phyloP scores from a whole-genome alignment of 2,329 filamentous ascomycete species.

The Aspergillus clavatus region DNA sequence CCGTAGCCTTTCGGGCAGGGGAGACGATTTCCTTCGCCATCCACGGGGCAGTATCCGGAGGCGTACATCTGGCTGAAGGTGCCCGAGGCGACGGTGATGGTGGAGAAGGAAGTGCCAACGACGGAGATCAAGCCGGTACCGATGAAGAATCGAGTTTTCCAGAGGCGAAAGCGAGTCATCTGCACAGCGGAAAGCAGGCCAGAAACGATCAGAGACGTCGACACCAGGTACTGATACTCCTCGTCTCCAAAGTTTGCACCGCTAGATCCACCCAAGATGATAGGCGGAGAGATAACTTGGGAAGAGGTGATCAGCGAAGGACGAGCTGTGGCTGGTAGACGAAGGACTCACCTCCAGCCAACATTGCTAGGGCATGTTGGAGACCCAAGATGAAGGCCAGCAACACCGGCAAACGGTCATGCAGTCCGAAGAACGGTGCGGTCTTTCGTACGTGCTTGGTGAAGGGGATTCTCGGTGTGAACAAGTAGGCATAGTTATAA shows the following conservation, averaged over 20 bases:
- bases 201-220: conserved; percentile 63
- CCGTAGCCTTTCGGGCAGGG: conserved; percentile 65
- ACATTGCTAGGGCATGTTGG: conserved; percentile 66
- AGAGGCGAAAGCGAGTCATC: conserved; percentile 62
- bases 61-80: conserved; percentile 60
- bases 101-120: conserved; percentile 64
- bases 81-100: conserved; percentile 59
- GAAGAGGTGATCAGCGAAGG: conserved; percentile 16
- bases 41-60: conserved; percentile 58
- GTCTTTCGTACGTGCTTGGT: conserved; percentile 57
- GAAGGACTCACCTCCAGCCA: conserved; percentile 43
- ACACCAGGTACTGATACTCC: conserved; percentile 61
- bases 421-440: conserved; percentile 66
- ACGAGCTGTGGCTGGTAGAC: background rate
- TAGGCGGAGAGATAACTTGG: conserved; percentile 57
- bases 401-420: conserved; percentile 64
- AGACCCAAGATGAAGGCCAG: conserved; percentile 63
- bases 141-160: conserved; percentile 57
- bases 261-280: conserved; percentile 53
- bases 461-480: conserved; percentile 77
- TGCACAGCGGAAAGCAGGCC: conserved; percentile 62
- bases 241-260: conserved; percentile 55
- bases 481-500: conserved; percentile 89
- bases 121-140: conserved; percentile 65
- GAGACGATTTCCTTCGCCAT: conserved; percentile 52